phyloP scores from a whole-genome alignment of 2,329 filamentous ascomycete species.

The Neoscytalidium dimidiatum region DNA sequence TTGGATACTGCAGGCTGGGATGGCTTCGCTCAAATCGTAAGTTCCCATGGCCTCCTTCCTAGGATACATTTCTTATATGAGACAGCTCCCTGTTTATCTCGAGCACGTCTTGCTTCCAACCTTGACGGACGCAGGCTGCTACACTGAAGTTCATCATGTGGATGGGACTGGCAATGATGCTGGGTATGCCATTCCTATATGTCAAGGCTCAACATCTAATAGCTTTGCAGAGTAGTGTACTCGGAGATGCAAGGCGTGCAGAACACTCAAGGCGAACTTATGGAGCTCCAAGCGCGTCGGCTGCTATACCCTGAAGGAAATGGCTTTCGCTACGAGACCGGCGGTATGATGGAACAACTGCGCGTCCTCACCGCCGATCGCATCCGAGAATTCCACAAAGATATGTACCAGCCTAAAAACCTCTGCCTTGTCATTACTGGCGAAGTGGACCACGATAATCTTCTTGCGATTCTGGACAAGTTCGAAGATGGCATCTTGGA shows the following conservation, averaged over 20 bases:
- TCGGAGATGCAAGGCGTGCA: constrained; percentile 98
- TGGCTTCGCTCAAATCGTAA: constrained; percentile 81
- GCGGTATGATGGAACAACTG: constrained; percentile 91
- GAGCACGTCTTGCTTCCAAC: constrained; percentile 93
- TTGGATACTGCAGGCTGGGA: constrained; percentile 96
- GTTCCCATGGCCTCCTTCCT: neutral
- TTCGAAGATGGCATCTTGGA: constrained; percentile 88
- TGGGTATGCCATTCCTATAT: constrained; percentile 44
- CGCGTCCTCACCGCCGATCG: constrained; percentile 83
- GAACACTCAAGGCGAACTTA: constrained; percentile 80
- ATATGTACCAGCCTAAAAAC: constrained; percentile 98
- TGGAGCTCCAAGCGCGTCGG: constrained; percentile 79
- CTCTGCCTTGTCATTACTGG: constrained; percentile 90
- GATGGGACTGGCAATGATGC: constrained; percentile 94
- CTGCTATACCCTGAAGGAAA: constrained; percentile 85
- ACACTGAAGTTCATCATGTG: constrained; percentile 95
- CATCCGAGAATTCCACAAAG: constrained; percentile 90
- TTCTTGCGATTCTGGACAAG: constrained; percentile 77
- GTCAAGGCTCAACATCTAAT: constrained; percentile 21
- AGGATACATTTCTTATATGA: neutral
- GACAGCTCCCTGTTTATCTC: constrained; percentile 78
- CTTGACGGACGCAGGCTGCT: constrained; percentile 87
- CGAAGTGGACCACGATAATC: constrained; percentile 78
- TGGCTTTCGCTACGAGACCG: constrained; percentile 97
- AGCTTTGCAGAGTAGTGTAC: constrained; percentile 72